phyloP scores from a whole-genome alignment of 352 stramenopile species.

The Pythium brachiatum region DNA sequence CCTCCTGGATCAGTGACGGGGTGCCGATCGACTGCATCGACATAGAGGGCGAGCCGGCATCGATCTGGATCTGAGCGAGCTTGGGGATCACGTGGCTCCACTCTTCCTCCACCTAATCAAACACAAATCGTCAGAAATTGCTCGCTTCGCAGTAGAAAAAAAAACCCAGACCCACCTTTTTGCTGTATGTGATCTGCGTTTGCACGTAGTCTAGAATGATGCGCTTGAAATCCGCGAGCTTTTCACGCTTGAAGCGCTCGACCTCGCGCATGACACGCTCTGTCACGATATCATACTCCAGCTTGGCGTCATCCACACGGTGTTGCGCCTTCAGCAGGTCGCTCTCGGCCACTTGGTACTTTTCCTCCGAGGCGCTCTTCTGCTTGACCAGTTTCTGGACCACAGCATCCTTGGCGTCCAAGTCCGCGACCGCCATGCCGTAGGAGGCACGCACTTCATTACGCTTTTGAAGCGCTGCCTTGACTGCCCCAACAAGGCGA shows the following conservation, averaged over 20 bases:
- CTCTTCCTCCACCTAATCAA: slow-evolving; percentile 60
- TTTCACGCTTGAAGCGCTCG: slow-evolving; percentile 96
- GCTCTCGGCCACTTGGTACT: slow-evolving; percentile 85
- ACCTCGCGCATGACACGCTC: slow-evolving; percentile 95
- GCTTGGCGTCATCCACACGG: slow-evolving; percentile 82
- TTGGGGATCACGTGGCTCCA: slow-evolving; percentile 79
- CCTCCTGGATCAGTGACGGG: slow-evolving; percentile 53
- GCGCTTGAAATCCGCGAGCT: slow-evolving; percentile 93
- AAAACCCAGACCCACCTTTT: slow-evolving; percentile 51
- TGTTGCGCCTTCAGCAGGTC: slow-evolving; percentile 83
- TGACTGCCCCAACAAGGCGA: slow-evolving; percentile 94
- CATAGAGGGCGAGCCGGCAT: slow-evolving; percentile 34
- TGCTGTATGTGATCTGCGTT: slow-evolving; percentile 97
- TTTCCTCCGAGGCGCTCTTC: slow-evolving; percentile 72
- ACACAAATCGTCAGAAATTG: too few species aligned
- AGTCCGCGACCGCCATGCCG: slow-evolving; percentile 75
- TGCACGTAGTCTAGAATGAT: slow-evolving; percentile 97
- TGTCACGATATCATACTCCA: slow-evolving; percentile 93
- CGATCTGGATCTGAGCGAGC: slow-evolving; percentile 70
- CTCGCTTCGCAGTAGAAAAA: not conserved
- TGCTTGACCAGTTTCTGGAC: slow-evolving; percentile 65
- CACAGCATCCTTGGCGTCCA: slow-evolving; percentile 78
- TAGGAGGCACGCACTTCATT: slow-evolving; percentile 92
- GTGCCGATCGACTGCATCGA: slow-evolving; percentile 40
- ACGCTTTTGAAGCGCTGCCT: slow-evolving; percentile 90